A percentile compares a stretch with the other conserved stretches of the same genome.
phyloP scores from a whole-genome alignment of 1,284 basidiomycete genomes.

The Cutaneotrichosporon sp. region DNA sequence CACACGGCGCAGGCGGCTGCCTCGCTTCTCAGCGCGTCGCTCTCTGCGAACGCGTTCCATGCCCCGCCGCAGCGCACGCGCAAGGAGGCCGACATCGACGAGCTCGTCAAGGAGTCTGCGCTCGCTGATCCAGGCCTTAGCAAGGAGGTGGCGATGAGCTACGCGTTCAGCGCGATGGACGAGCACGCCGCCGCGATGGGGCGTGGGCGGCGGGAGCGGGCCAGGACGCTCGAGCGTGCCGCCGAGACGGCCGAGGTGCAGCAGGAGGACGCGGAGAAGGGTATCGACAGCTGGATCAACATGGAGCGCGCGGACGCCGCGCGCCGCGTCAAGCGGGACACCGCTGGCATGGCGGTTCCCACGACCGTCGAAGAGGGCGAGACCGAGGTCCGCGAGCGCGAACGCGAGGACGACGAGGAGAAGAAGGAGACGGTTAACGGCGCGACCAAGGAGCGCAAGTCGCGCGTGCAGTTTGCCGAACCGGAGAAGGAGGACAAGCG shows the following conservation, averaged over 20 bases:
- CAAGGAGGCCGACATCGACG: conserved; percentile 23
- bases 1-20: conserved; percentile 16
- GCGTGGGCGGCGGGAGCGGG: background rate
- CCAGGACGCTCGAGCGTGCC: conserved; percentile 17
- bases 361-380: conserved; percentile 23
- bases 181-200: conserved; percentile 23
- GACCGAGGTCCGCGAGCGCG: conserved; percentile 15
- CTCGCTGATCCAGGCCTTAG: conserved; percentile 29
- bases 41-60: conserved; percentile 41
- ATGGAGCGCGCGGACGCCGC: conserved; percentile 23
- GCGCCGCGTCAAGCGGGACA: conserved; percentile 12
- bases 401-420: conserved; percentile 13
- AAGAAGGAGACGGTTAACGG: conserved; percentile 13
- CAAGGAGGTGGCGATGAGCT: conserved; percentile 47
- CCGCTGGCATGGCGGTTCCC: conserved; percentile 26
- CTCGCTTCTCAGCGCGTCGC: conserved; percentile 41
- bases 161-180: conserved; percentile 39
- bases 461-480: conserved; percentile 4
- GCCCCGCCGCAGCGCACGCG: conserved; percentile 30
- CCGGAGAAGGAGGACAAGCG: conserved; percentile 10
- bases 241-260: conserved; percentile 22
- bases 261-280: conserved; percentile 25
- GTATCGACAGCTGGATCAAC: conserved; percentile 46
- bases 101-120: conserved; percentile 31
- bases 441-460: conserved; percentile 10